A percentile compares a stretch with the other conserved stretches of the same genome.
Evolutionary conservation across 116 monocot genomes (phyloP).

Genomic region (Cymodocea nodosa): DNA sequence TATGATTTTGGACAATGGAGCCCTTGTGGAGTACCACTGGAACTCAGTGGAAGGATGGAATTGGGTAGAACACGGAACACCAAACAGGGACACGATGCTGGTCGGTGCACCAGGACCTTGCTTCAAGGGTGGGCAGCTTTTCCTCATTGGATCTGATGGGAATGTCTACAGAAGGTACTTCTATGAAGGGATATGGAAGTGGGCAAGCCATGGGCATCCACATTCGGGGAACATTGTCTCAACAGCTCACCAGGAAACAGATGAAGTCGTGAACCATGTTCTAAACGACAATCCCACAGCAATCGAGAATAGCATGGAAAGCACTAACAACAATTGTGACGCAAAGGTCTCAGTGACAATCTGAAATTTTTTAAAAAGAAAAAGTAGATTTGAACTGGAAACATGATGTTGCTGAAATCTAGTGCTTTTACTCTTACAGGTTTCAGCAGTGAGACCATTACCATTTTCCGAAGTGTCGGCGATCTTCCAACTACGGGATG

Average conservation of each 20-base stretch:
- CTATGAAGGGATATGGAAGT: constrained; percentile 54
- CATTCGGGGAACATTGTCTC: constrained; percentile 2
- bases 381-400: background rate
- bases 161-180: constrained; percentile 46
- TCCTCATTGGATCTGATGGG: constrained; percentile 78
- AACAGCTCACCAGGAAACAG: constrained; percentile 1
- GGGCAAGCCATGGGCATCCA: constrained; percentile 49
- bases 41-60: constrained; percentile 58
- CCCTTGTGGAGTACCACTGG: constrained; percentile 78
- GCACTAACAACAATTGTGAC: constrained; percentile 27
- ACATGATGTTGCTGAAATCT: background rate
- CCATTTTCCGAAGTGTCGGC: constrained; percentile 64
- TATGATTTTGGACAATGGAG: constrained; percentile 62
- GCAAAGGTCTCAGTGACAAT: constrained; percentile 38
- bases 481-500: constrained; percentile 70
- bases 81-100: constrained; percentile 33
- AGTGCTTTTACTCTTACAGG: constrained; percentile 21
- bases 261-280: constrained; percentile 8
- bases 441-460: constrained; percentile 49
- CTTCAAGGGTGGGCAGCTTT: constrained; percentile 39
- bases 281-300: background rate
- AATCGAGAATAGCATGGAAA: constrained; percentile 2
- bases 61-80: constrained; percentile 91
- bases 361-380: background rate
- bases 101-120: constrained; percentile 66